Percentiles rank a stretch among this genome's conserved stretches.
Conservation (phyloP, 2,329 filamentous ascomycete genomes). For the Aspergillus japonicus region DNA sequence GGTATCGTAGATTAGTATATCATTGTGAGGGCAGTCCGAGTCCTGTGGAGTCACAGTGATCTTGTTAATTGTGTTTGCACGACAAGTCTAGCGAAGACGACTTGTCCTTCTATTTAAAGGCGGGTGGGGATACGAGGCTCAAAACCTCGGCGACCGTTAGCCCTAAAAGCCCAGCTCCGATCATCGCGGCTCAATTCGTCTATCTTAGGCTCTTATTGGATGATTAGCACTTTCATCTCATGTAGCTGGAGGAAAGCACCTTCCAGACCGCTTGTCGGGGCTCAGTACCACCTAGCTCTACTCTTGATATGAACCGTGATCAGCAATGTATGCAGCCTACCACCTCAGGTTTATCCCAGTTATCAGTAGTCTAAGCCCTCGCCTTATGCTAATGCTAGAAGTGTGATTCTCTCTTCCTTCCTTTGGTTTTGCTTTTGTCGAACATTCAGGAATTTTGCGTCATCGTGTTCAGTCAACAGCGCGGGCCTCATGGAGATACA, state of each 20-base stretch:
- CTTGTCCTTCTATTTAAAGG: not conserved
- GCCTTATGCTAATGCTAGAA: too few species aligned
- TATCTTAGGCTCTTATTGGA: conserved; percentile 1
- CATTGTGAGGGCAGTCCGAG: not conserved
- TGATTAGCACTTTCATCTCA: not conserved
- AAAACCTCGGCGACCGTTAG: not conserved
- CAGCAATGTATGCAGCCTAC: conserved; percentile 8
- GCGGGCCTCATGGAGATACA: not conserved
- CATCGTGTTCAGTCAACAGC: not conserved
- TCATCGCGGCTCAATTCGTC: conserved; percentile 15
- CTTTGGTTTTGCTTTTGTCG: not conserved
- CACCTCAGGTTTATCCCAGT: conserved; percentile 8
- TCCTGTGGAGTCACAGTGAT: not conserved
- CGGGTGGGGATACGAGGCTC: not conserved
- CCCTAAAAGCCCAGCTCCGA: conserved; percentile 1
- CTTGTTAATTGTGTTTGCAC: not conserved
- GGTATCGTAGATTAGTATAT: not conserved
- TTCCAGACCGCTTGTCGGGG: conserved; percentile 11
- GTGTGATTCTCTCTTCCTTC: not conserved
- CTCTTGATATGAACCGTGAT: conserved; percentile 9
- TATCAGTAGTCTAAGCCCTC: not conserved
- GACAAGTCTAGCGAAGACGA: not conserved
- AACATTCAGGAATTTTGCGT: not conserved
- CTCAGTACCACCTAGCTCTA: not conserved
- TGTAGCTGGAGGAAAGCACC: conserved; percentile 4